These are phyloP conservation scores for Escovopsis sp. DNA, from an alignment of 2,329 filamentous ascomycete genomes.

Conservation along the genomic window DNA sequence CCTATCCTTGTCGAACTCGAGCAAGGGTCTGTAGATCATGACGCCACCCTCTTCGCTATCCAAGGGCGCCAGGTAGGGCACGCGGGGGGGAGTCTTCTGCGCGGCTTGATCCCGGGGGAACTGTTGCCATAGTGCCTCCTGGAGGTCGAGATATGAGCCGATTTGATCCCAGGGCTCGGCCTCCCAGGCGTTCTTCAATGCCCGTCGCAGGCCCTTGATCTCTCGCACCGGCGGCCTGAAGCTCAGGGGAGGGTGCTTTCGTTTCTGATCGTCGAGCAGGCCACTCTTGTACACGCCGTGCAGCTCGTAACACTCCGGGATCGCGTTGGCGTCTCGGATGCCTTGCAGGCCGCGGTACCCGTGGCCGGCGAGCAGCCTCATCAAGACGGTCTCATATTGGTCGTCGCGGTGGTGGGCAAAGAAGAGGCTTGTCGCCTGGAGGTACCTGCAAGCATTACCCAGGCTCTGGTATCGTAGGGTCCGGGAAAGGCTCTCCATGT, in stretches of 20 bases:
- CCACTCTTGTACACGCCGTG: slow-evolving; percentile 58
- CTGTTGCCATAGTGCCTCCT: slow-evolving; percentile 10
- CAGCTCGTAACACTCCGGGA: slow-evolving; percentile 74
- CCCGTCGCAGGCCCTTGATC: slow-evolving; percentile 15
- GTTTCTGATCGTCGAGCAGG: slow-evolving; percentile 31
- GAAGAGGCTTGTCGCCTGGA: slow-evolving; percentile 46
- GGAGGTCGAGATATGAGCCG: slow-evolving; percentile 7
- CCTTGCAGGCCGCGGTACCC: slow-evolving; percentile 56
- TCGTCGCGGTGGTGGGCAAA: slow-evolving; percentile 84
- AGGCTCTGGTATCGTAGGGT: slow-evolving; percentile 58
- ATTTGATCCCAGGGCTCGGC: slow-evolving; percentile 9
- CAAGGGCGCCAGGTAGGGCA: slow-evolving; percentile 21
- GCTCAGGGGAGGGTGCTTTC: slow-evolving; percentile 22
- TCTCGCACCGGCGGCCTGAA: slow-evolving; percentile 18
- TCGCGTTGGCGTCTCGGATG: slow-evolving; percentile 48
- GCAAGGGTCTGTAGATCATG: slow-evolving; percentile 51
- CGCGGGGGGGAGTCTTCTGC: slow-evolving; percentile 4
- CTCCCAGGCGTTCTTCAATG: slow-evolving; percentile 15
- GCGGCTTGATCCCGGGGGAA: slow-evolving; percentile 12
- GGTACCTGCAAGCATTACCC: slow-evolving; percentile 41
- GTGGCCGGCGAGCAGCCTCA: slow-evolving; percentile 58
- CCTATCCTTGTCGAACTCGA: slow-evolving; percentile 56
- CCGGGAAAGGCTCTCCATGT: slow-evolving; percentile 67
- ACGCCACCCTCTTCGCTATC: slow-evolving; percentile 51
- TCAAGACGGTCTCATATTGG: slow-evolving; percentile 76